These are phyloP conservation scores for Alternaria gaisen DNA, from an alignment of 2,329 filamentous ascomycete genomes.

Conservation along the genomic window DNA sequence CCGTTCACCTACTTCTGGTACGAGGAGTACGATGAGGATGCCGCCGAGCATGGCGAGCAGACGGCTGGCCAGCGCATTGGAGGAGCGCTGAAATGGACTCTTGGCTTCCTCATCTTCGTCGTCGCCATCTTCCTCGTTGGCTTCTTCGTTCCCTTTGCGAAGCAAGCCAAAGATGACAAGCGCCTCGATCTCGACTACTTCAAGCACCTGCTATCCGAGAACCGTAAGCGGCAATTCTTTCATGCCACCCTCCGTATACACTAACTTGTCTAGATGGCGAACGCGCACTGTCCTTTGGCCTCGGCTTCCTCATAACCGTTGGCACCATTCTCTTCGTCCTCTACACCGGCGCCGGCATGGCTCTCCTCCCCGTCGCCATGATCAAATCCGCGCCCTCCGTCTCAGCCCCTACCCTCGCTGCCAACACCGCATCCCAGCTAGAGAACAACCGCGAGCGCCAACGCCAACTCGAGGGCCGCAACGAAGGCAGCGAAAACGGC, in stretches of 20 bases:
- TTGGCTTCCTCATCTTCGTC: constrained; percentile 81
- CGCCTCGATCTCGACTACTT: constrained; percentile 91
- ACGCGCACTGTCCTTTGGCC: constrained; percentile 86
- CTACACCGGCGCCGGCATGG: constrained; percentile 89
- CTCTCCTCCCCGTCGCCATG: constrained; percentile 85
- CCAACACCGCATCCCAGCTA: constrained; percentile 80
- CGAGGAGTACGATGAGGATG: constrained; percentile 95
- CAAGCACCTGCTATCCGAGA: constrained; percentile 81
- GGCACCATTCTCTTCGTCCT: constrained; percentile 86
- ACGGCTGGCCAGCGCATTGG: constrained; percentile 75
- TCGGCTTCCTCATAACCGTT: constrained; percentile 87
- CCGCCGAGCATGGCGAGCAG: constrained; percentile 79
- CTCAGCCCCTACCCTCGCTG: constrained; percentile 80
- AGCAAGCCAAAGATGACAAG: constrained; percentile 66
- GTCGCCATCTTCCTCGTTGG: constrained; percentile 88
- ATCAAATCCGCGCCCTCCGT: constrained; percentile 92
- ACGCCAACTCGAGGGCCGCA: constrained; percentile 87
- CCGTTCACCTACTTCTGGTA: constrained; percentile 99
- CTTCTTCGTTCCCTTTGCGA: constrained; percentile 89
- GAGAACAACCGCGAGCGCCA: constrained; percentile 91
- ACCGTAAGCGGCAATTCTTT: constrained; percentile 63
- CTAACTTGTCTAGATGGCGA: constrained; percentile 71
- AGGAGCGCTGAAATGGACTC: constrained; percentile 90
- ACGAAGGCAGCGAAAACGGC: constrained; percentile 75
- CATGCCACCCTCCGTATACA: neutral